A percentile compares a stretch with the other conserved stretches of the same genome.
phyloP scores from a whole-genome alignment of 2,329 filamentous ascomycete species.

The Teratosphaeria zuluensis region DNA sequence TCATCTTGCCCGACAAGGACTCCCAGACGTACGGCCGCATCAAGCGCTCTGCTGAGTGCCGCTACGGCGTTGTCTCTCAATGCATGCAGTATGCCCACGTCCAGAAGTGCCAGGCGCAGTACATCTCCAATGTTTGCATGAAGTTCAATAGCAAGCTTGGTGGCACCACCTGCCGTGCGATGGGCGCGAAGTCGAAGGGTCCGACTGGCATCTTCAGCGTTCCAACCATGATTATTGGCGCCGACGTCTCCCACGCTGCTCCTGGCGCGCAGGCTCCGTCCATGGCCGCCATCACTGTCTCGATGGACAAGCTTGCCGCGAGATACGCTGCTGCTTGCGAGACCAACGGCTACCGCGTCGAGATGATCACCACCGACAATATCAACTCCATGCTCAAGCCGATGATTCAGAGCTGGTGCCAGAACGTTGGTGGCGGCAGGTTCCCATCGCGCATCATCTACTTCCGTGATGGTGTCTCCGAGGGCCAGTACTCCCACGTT shows the following conservation, averaged over 20 bases:
- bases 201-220: constrained; percentile 26
- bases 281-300: constrained; percentile 79
- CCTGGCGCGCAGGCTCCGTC: constrained; percentile 59
- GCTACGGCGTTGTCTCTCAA: constrained; percentile 74
- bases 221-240: constrained; percentile 76
- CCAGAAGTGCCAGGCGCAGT: constrained; percentile 61
- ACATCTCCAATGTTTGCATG: constrained; percentile 89
- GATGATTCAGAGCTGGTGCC: constrained; percentile 52
- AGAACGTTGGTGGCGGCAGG: constrained; percentile 42
- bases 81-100: constrained; percentile 67
- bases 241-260: constrained; percentile 78
- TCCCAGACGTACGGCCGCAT: constrained; percentile 67
- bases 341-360: constrained; percentile 71
- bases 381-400: constrained; percentile 56
- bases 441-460: constrained; percentile 72
- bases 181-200: constrained; percentile 27
- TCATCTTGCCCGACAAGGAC: constrained; percentile 65
- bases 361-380: constrained; percentile 64
- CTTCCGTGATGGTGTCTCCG: constrained; percentile 84
- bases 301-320: constrained; percentile 59
- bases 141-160: constrained; percentile 96
- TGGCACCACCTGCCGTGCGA: constrained; percentile 56
- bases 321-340: constrained; percentile 71
- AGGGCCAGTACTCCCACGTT: constrained; percentile 75
- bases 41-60: constrained; percentile 82